These are phyloP conservation scores for Paraphoma chrysanthemicola DNA, from an alignment of 2,329 filamentous ascomycete genomes.

Conservation along the genomic window DNA sequence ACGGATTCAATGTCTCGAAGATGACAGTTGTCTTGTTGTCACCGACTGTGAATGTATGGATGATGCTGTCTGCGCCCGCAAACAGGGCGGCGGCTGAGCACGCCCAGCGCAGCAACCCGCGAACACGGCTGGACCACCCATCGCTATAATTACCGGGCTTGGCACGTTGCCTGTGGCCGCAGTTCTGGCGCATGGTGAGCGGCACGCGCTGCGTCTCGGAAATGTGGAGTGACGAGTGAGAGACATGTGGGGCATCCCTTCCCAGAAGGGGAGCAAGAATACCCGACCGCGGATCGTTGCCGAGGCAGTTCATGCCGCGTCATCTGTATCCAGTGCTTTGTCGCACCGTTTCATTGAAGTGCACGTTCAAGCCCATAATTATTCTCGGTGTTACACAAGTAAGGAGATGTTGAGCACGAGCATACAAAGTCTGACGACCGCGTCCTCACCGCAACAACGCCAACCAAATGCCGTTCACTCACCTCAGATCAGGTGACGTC, in stretches of 20 bases:
- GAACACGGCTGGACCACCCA: not conserved
- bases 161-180: too few species aligned
- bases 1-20: not conserved
- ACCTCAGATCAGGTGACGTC: not conserved
- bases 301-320: not conserved
- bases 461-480: too few species aligned
- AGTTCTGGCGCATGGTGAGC: not conserved
- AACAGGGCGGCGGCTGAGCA: not conserved
- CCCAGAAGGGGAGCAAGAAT: not conserved
- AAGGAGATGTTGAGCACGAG: too few species aligned
- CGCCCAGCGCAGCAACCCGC: not conserved
- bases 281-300: slow-evolving; percentile 1
- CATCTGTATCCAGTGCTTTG: not conserved
- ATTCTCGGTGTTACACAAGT: too few species aligned
- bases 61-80: not conserved
- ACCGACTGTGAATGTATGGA: not conserved
- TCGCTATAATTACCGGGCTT: not conserved
- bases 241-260: not conserved
- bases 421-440: too few species aligned
- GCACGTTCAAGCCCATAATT: not conserved
- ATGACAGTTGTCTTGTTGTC: not conserved
- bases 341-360: not conserved
- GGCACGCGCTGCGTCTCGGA: slow-evolving; percentile 17
- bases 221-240: slow-evolving; percentile 13
- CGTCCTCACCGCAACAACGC: too few species aligned